Percentiles rank a stretch among this genome's conserved stretches.
phyloP scores from a whole-genome alignment of 2,329 filamentous ascomycete species.

The Blastomyces percursus region DNA sequence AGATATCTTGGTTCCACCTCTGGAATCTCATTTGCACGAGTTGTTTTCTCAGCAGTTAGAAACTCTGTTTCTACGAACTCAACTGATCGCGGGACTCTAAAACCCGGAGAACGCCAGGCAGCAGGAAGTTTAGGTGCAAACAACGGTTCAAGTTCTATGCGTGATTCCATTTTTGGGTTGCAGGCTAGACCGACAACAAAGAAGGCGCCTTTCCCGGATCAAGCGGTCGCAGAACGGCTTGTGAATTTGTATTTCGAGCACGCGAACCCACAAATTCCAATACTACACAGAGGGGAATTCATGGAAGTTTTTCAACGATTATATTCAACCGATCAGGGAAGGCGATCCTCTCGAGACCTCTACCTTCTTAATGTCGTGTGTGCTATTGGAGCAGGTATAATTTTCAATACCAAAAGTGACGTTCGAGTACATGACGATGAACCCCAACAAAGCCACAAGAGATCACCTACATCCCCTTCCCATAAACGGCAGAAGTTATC shows the following conservation, averaged over 20 bases:
- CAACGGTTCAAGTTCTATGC: slow-evolving; percentile 63
- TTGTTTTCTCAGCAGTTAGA: slow-evolving; percentile 90
- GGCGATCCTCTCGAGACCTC: slow-evolving; percentile 65
- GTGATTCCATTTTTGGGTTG: slow-evolving; percentile 94
- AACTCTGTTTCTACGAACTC: slow-evolving; percentile 49
- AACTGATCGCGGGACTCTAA: slow-evolving; percentile 56
- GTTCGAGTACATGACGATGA: slow-evolving; percentile 10
- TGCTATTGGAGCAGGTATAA: slow-evolving; percentile 88
- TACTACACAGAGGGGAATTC: slow-evolving; percentile 80
- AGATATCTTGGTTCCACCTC: slow-evolving; percentile 75
- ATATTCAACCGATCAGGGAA: slow-evolving; percentile 57
- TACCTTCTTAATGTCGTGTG: slow-evolving; percentile 97
- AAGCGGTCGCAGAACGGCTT: slow-evolving; percentile 59
- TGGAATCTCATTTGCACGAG: slow-evolving; percentile 85
- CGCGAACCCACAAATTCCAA: slow-evolving; percentile 90
- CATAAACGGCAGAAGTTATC: slow-evolving; percentile 43
- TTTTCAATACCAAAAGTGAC: slow-evolving; percentile 48
- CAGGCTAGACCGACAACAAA: slow-evolving; percentile 83
- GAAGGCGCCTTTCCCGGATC: slow-evolving; percentile 71
- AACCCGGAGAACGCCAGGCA: slow-evolving; percentile 41
- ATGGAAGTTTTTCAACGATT: slow-evolving; percentile 77
- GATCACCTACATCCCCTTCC: slow-evolving; percentile 19
- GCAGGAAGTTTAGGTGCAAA: slow-evolving; percentile 11
- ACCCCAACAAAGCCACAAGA: background rate
- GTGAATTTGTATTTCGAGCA: slow-evolving; percentile 87